Base-by-base conservation (phyloP, 1,284 basidiomycete genomes). In the Leccinum subrobustum region DNA sequence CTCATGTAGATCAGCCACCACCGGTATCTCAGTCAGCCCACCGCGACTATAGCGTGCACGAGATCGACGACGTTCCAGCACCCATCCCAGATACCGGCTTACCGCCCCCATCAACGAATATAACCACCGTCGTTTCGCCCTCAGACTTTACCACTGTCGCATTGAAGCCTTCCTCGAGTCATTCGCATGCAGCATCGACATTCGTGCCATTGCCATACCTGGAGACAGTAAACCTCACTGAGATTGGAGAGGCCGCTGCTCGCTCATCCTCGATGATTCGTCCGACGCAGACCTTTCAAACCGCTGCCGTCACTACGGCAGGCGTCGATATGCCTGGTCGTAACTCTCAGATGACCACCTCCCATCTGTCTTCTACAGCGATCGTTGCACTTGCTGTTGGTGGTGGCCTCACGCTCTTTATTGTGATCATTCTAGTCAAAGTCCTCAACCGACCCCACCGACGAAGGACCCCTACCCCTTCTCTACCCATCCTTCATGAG, bases 401-500 rank as follows among this genome's bases (percentile, higher is more conserved):
- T 8, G 81, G 83, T 37, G 77, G 76, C 5, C 77, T 86, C 62
- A 74, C 88, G 6, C 73, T 91, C 20, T 71, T 85, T 4, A 81
- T 81, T n/a, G 70, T 86, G 54, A 75, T 82, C 61, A 68, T 88
- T 55, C 61, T 83, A n/a, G 66, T 80, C 63, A 82, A 77, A 60
- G 68, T 81, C 55, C 81, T 80, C 59, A 74, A 70, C 58, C 81
- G 80, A 14, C 84, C 84, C 27, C 77, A 76, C 27, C 80, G 78
- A 52, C 79, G 79, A 35, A 76, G 74, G 25, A 81, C 78, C 25
- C 86, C 84, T 8, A 85, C 79, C 14, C 88, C 88, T 6, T 91
- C 89, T 35, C 76, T 87, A n/a, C 89, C 89, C 0, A 87, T 89
- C 54, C 76, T 88, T 16, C 80, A 81, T 54, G 83, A 88, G 56